phyloP scores from a whole-genome alignment of 2,329 filamentous ascomycete species.

The Lachnellula subtilissima region DNA sequence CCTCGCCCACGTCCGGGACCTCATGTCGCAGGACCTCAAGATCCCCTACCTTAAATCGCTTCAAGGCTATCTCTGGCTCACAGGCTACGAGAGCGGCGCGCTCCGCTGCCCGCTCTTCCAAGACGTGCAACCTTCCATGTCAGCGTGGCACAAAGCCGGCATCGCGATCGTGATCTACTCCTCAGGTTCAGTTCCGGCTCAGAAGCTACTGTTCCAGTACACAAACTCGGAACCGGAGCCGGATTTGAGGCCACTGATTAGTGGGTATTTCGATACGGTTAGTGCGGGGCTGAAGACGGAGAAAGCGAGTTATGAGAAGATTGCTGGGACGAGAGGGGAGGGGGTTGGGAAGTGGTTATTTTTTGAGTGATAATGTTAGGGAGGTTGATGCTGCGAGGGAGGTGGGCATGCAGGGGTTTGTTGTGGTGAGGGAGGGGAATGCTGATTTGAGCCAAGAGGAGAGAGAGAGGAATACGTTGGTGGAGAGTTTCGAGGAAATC shows the following conservation, averaged over 20 bases:
- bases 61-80: constrained; percentile 74
- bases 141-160: constrained; percentile 50
- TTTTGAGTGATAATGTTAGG: constrained; percentile 74
- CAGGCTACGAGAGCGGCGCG: constrained; percentile 65
- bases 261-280: constrained; percentile 72
- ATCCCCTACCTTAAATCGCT: constrained; percentile 72
- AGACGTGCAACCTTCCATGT: constrained; percentile 64
- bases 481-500: constrained; percentile 28
- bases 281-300: constrained; percentile 74
- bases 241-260: constrained; percentile 56
- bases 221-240: constrained; percentile 44
- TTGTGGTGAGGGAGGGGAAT: constrained; percentile 67
- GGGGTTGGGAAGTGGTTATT: constrained; percentile 61
- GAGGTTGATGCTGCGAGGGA: constrained; percentile 59
- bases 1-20: constrained; percentile 62
- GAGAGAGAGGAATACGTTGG: constrained; percentile 22
- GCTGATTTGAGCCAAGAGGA: constrained; percentile 52
- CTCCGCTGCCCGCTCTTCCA: constrained; percentile 69
- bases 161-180: constrained; percentile 71
- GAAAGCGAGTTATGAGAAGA: constrained; percentile 54
- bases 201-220: constrained; percentile 74
- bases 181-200: constrained; percentile 73
- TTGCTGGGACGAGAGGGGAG: constrained; percentile 34
- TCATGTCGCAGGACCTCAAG: constrained; percentile 70
- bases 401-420: constrained; percentile 58